Evolutionary conservation across 805 yeast species (phyloP), one percentile per base, ranked within the genome.

Genomic region (Tetrapisispora iriomotensis): DNA sequence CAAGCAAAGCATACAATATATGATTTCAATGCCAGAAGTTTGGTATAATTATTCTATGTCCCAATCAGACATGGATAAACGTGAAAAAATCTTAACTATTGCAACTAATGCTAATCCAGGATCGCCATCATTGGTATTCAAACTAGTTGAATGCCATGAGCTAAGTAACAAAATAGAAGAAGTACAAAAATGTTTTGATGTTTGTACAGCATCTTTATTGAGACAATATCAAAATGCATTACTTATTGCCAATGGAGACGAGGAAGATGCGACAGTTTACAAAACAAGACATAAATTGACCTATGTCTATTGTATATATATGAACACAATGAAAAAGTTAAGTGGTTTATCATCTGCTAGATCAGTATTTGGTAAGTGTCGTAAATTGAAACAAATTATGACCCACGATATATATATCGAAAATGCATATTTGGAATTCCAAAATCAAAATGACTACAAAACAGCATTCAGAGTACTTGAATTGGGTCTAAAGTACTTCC

Each of bases 401-500:
- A 80, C 94, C 0, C 77, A 78, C 65, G 85, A 85, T 49, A 72
- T 90, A 17, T 90, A 73, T 60, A 78, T 79, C 17, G 90, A 84
- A 43, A 81, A 82, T 51, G 95, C 96, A 0, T 66, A 75, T 54
- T 68, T 87, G 66, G 98, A 90, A 54, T 78, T 73, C 49, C 67
- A 67, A 47, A 76, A 75, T 48, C 69, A 79, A 43, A 79, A 74
- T 43, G 82, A 79, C 44, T 63, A 71, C 19, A 78, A 75, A 39
- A 76, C 83, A 33, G 88, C 96, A 0, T 65, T 72, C 37, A 79
- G 79, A 53, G 77, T 88, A 15, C 80, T 85, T 56, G 94, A 83
- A 45, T 60, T 84, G 32, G 96, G 94, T 7, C 65, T 84, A 65
- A 83, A 77, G 54, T 54, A 63, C 33, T 62, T 69, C 36, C 64